Evolutionary conservation across 345 rosid genomes (phyloP).

Genomic region (Geranium brycei): DNA sequence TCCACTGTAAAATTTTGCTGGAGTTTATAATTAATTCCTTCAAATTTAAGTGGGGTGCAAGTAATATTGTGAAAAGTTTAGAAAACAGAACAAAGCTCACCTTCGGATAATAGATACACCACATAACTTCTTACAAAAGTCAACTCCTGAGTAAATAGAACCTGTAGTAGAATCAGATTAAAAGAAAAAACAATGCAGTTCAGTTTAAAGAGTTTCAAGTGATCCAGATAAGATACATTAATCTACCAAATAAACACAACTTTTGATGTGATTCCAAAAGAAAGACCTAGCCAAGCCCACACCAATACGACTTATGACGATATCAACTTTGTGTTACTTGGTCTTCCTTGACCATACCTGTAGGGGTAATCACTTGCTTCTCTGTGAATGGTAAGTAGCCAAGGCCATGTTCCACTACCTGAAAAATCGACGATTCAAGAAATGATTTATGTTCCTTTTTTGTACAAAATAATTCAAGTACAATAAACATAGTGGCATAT

Average conservation of each 20-base stretch:
- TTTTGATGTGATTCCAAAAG: background rate
- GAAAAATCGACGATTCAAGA: slow-evolving; percentile 14
- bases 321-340: too few species aligned
- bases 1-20: background rate
- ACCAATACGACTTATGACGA: too few species aligned
- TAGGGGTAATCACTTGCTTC: slow-evolving; percentile 91
- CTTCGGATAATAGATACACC: slow-evolving; percentile 95
- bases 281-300: background rate
- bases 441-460: slow-evolving; percentile 6
- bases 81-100: slow-evolving; percentile 35
- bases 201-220: background rate
- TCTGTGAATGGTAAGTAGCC: slow-evolving; percentile 93
- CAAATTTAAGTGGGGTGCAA: background rate
- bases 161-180: slow-evolving; percentile 28
- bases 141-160: slow-evolving; percentile 78
- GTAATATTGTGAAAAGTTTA: too few species aligned
- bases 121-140: slow-evolving; percentile 95
- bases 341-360: slow-evolving; percentile 35
- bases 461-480: background rate
- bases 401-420: slow-evolving; percentile 98
- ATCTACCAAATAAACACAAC: background rate
- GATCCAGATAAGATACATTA: background rate
- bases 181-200: background rate
- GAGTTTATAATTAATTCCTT: background rate
- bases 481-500: slow-evolving; percentile 2